These are phyloP conservation scores for Nakazawaea wyomingensis DNA, from an alignment of 805 yeast species.

Conservation along the genomic window DNA sequence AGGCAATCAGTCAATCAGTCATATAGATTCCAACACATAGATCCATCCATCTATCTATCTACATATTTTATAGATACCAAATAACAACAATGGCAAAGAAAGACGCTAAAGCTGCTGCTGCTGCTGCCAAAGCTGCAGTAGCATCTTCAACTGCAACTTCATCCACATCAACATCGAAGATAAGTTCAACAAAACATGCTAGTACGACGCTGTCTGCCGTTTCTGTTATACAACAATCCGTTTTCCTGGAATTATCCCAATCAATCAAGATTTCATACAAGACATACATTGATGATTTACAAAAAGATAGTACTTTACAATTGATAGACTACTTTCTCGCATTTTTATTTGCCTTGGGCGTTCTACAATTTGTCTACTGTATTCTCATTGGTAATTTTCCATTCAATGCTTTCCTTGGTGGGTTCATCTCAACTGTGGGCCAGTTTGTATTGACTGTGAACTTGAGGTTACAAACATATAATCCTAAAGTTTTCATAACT, in stretches of 20 bases:
- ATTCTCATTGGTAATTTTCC: constrained; percentile 84
- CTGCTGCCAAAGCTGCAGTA: constrained; percentile 17
- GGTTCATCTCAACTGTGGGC: constrained; percentile 88
- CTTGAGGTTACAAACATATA: constrained; percentile 65
- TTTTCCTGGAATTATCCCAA: constrained; percentile 25
- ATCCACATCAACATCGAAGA: constrained; percentile 8
- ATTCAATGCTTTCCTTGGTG: constrained; percentile 93
- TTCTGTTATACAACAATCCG: constrained; percentile 13
- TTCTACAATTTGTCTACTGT: constrained; percentile 74
- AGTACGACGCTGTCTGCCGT: neutral
- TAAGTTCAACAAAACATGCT: neutral
- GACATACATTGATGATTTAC: constrained; percentile 27
- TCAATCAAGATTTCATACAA: constrained; percentile 26
- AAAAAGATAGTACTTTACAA: constrained; percentile 38
- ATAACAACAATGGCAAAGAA: constrained; percentile 32
- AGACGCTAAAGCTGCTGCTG: constrained; percentile 25
- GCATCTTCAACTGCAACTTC: constrained; percentile 10
- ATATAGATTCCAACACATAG: no score
- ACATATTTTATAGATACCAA: no score
- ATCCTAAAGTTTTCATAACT: constrained; percentile 18
- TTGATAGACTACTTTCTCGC: constrained; percentile 74
- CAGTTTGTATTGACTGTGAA: constrained; percentile 88
- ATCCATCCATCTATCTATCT: no score
- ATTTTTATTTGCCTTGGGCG: constrained; percentile 70
- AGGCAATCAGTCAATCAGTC: no score